Percentiles rank a stretch among this genome's conserved stretches.
Evolutionary conservation across 768 basidiomycete species (phyloP).

Genomic region (Coprinopsis marcescibilis): DNA sequence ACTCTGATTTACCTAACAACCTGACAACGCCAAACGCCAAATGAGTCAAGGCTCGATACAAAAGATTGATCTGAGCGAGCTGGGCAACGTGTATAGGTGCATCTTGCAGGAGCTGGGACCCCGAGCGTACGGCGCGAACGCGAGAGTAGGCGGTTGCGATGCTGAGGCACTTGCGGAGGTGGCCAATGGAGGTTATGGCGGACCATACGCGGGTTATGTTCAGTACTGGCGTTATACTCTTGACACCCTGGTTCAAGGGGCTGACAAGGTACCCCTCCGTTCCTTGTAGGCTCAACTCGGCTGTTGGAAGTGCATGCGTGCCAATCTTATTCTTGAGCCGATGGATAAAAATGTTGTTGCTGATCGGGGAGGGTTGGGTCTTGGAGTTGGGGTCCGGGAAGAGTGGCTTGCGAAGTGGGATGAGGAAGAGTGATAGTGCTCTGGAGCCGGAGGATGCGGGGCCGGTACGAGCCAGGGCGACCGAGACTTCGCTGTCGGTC

Average conservation of each 20-base stretch:
- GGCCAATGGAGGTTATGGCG: conserved; percentile 48
- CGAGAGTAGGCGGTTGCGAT: conserved; percentile 61
- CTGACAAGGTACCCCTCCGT: conserved; percentile 64
- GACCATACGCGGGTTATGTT: conserved; percentile 76
- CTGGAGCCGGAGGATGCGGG: conserved; percentile 48
- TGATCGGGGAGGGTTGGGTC: conserved; percentile 39
- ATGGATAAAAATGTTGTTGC: conserved; percentile 66
- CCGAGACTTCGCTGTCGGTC: conserved; percentile 66
- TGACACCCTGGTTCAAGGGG: conserved; percentile 51
- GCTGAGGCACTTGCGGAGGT: conserved; percentile 55
- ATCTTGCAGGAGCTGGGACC: conserved; percentile 45
- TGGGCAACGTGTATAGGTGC: conserved; percentile 58
- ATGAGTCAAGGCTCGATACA: conserved; percentile 64
- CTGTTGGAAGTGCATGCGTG: conserved; percentile 68
- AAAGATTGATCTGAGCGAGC: conserved; percentile 52
- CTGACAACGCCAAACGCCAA: conserved; percentile 53
- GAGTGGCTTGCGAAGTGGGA: conserved; percentile 58
- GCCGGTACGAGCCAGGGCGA: conserved; percentile 73
- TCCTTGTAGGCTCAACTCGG: conserved; percentile 59
- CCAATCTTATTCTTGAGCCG: conserved; percentile 77
- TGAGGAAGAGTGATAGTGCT: conserved; percentile 67
- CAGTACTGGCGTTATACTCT: conserved; percentile 62
- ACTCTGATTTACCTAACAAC: conserved; percentile 60
- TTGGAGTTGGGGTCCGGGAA: conserved; percentile 32
- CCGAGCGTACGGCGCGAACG: conserved; percentile 51